Evolutionary conservation across 75 land plant genomes (phyloP), one percentile per base, ranked within the genome.

Genomic region (Larix kaempferi): DNA sequence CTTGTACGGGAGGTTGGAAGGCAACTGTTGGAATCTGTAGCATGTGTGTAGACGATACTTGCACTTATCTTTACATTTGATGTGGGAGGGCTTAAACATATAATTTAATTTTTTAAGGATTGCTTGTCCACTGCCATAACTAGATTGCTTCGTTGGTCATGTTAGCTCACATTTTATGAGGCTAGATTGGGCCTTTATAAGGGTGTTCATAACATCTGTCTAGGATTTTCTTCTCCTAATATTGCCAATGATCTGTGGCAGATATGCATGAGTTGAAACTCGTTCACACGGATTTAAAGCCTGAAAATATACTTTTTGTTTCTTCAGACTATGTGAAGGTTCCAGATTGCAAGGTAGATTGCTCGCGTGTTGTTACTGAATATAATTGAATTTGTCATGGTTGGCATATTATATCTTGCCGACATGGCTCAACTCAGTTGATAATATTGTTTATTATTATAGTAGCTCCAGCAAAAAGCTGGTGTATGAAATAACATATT

Each of bases 1-100:
- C 91, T 94, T 22, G 98, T 93, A 60, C 93, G 95, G 17, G 96
- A 93, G 76, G 57, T 93, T 86, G 92, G 92, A 81, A 83, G 92
- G 74, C 94, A 94, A 84, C 92, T 95, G 25, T 88, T 95, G 92
- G 91, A 95, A 83, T 88, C 90, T 86, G 90, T 94, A 65, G 98
- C 98, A 85, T 95, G 98, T 95, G 85, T 84, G 93, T 91, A 77
- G 77, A 67, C 61, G 63, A 58, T 80, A 23, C 75, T 73, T 66
- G 57, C 57, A 19, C 41, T 49, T 52, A 39, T 73, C 23, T 54
- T 49, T 49, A 73, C 23, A 54, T 73, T 17, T 67, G 16, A 2
- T 17, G 41, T 67, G 6, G 17, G n/a, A 17, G 3, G 21, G 17
- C 44, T 35, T 67, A 39, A 67, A 17, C n/a, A 35, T 7, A 17